Conservation (phyloP, 352 stramenopile species). For the Phytopythium boreale region DNA sequence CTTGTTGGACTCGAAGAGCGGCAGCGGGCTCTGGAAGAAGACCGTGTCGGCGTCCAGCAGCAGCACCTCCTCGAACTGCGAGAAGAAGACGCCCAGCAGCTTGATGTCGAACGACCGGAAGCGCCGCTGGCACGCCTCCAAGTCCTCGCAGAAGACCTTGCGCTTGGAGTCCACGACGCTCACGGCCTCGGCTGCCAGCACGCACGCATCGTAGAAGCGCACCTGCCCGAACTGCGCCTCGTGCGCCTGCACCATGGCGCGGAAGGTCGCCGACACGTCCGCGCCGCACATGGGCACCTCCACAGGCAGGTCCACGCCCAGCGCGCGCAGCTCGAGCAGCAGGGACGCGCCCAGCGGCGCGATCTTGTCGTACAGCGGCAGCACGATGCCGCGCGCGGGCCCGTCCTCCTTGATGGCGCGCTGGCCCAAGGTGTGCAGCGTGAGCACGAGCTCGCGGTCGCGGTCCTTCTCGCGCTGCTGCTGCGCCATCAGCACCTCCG, state of each 20-base stretch:
- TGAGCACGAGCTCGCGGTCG: slow-evolving; percentile 34
- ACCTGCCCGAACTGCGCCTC: slow-evolving; percentile 41
- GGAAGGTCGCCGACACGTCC: slow-evolving; percentile 33
- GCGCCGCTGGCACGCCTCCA: slow-evolving; percentile 36
- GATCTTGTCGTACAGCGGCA: slow-evolving; percentile 54
- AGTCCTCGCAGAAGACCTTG: slow-evolving; percentile 47
- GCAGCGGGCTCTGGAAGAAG: slow-evolving; percentile 58
- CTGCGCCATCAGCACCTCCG: not conserved
- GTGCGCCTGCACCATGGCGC: slow-evolving; percentile 18
- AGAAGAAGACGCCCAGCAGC: slow-evolving; percentile 58
- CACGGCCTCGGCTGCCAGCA: slow-evolving; percentile 25
- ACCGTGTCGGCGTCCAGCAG: slow-evolving; percentile 63
- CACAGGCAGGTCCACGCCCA: slow-evolving; percentile 45
- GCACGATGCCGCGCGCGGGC: slow-evolving; percentile 42
- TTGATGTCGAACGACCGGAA: slow-evolving; percentile 62
- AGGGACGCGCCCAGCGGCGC: slow-evolving; percentile 49
- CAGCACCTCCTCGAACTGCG: slow-evolving; percentile 70
- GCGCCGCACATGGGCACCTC: slow-evolving; percentile 58
- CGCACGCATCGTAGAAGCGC: slow-evolving; percentile 59
- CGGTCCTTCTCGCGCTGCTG: slow-evolving; percentile 11
- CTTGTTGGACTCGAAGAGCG: slow-evolving; percentile 51
- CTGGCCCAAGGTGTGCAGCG: slow-evolving; percentile 26
- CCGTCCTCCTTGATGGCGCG: slow-evolving; percentile 13
- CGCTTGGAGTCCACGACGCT: slow-evolving; percentile 22
- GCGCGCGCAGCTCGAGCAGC: slow-evolving; percentile 49